These are phyloP conservation scores for Nicotiana sylvestris DNA, from an alignment of 257 asterid species.

Conservation along the genomic window DNA sequence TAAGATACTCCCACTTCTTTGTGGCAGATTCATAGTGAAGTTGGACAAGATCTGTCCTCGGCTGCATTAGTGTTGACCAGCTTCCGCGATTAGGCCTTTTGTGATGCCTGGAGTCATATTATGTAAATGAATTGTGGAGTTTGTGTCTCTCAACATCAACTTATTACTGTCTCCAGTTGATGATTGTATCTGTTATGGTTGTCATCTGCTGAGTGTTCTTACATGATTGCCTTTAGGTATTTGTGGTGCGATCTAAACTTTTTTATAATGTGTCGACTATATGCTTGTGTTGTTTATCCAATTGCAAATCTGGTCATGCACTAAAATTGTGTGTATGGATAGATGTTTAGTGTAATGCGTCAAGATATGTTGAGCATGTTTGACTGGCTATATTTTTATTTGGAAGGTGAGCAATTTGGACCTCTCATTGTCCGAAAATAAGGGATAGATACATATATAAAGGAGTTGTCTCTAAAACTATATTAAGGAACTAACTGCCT, in stretches of 20 bases:
- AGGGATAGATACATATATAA: too few relatives aligned
- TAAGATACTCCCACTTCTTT: not conserved
- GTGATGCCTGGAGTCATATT: conserved; percentile 18
- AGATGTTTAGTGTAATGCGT: not conserved
- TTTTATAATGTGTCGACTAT: not conserved
- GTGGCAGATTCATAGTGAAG: conserved; percentile 5
- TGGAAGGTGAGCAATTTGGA: not conserved
- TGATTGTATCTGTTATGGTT: not conserved
- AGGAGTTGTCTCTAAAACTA: too few relatives aligned
- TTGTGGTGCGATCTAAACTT: not conserved
- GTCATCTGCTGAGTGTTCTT: not conserved
- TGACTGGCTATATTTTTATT: too few relatives aligned
- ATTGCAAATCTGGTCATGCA: not conserved
- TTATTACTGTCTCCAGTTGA: not conserved
- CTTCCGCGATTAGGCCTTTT: conserved; percentile 6
- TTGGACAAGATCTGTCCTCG: not conserved
- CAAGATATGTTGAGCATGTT: not conserved
- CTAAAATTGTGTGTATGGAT: not conserved
- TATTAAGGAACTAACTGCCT: too few relatives aligned
- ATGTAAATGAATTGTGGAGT: conserved; percentile 23
- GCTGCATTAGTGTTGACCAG: not conserved
- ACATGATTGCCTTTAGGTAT: not conserved
- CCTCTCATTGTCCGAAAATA: not conserved
- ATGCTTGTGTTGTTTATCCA: not conserved
- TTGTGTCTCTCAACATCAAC: not conserved